Evolutionary conservation across 306 rosid species (phyloP), one percentile per base, ranked within the genome.

Genomic region (Adenanthera pavonina): DNA sequence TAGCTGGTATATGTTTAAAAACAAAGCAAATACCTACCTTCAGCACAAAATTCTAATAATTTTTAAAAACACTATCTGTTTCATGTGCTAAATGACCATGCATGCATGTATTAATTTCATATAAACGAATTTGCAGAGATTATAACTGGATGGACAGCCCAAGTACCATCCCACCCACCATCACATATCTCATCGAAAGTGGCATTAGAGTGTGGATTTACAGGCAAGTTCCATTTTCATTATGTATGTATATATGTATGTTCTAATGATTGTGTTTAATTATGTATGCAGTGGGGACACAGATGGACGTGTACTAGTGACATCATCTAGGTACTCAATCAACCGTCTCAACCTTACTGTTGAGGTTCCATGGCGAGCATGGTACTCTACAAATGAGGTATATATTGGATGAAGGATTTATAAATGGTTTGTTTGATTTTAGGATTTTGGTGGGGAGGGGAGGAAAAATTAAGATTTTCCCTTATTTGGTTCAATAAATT

Each of bases 381-480:
- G 91, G 92, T 81, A 89, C 52, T 91, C 85, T 5, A 84, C 82
- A 40, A 35, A 47, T 14, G 89, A 91, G 92, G 89, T 91, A 84
- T 65, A n/a, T n/a, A n/a, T n/a, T n/a, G n/a, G n/a, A n/a, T n/a
- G n/a, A n/a, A n/a, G n/a, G n/a, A n/a, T n/a, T n/a, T n/a, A n/a
- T n/a, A n/a, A n/a, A n/a, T n/a, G n/a, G n/a, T n/a, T n/a, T n/a
- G n/a, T n/a, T n/a, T n/a, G n/a, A n/a, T n/a, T n/a, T n/a, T n/a
- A n/a, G n/a, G n/a, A n/a, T n/a, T n/a, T n/a, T n/a, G n/a, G n/a
- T n/a, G n/a, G n/a, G n/a, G n/a, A n/a, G n/a, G n/a, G n/a, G n/a
- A n/a, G n/a, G n/a, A n/a, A n/a, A n/a, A n/a, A n/a, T n/a, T n/a
- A n/a, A n/a, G n/a, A n/a, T n/a, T n/a, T n/a, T n/a, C n/a, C n/a